Base-by-base conservation (phyloP, 176 grass and related monocot genomes). In the Bonia amplexicaulis region DNA sequence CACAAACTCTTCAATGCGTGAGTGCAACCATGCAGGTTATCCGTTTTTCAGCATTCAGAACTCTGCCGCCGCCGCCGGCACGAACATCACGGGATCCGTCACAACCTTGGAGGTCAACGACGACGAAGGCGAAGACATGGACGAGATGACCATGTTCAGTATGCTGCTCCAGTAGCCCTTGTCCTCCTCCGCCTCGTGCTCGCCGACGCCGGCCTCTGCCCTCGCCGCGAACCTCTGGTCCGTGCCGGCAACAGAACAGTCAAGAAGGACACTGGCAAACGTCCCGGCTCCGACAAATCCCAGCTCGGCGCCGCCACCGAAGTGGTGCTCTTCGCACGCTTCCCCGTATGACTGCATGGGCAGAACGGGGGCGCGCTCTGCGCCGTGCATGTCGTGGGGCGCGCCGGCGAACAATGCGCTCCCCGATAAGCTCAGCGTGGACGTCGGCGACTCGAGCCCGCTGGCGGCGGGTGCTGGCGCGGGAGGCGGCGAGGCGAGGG, bases 81-180 rank as follows among this genome's bases (percentile, higher is more conserved):
- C 71, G 84, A 82, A 86, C 35, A 63, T 65, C 23, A 19, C 65
- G 39, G 57, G 54, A 64, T 76, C 78, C 16, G 45, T 45, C 54
- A 86, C 88, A 3, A 52, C 37, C 25, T 86, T 79, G 44, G 84
- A 77, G 0, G 72, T 57, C 66, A 92, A 49, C 1, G 87, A 75
- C 6, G 89, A 83, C 15, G 92, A 85, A 5, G 70, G 68, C 16
- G 87, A 82, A 9, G 85, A 87, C 41, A 91, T 71, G 73, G 92
- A 87, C 4, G 89, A 88, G 78, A 88, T 88, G 45, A 88, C 90
- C 80, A 91, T 90, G 42, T 88, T 83, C 0, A 94, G 74, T 59
- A 94, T 90, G 87, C 73, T 92, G 84, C 71, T 94, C 92, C 92
- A 94, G 84, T 94, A 94, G 19, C 71, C 71, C 84, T 73, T 92